These are phyloP conservation scores for Pseudogymnoascus sp. DNA, from an alignment of 2,329 filamentous ascomycete species.

Conservation along the genomic window DNA sequence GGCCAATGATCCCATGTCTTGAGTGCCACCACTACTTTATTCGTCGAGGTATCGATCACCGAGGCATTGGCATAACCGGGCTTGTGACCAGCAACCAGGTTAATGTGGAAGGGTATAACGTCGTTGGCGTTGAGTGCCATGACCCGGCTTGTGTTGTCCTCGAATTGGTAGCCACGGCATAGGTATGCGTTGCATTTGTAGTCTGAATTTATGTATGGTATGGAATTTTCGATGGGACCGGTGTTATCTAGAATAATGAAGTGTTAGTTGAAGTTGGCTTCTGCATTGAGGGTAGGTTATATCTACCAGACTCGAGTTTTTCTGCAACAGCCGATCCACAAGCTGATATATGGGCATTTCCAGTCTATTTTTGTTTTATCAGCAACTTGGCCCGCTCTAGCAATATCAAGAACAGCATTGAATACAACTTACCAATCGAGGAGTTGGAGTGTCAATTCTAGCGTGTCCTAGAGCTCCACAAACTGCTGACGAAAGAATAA, in stretches of 20 bases:
- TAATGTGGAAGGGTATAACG: slow-evolving; percentile 24
- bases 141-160: slow-evolving; percentile 35
- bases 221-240: background rate
- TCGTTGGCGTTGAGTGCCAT: slow-evolving; percentile 36
- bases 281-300: background rate
- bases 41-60: background rate
- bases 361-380: background rate
- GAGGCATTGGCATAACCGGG: background rate
- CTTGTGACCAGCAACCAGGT: slow-evolving; percentile 29
- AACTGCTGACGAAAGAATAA: background rate
- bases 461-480: background rate
- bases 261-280: background rate
- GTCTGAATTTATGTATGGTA: background rate
- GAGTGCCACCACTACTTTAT: background rate
- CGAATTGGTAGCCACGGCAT: slow-evolving; percentile 38
- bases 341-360: background rate
- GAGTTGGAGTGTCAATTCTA: background rate
- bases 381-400: background rate
- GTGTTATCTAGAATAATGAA: background rate
- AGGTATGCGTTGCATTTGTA: slow-evolving; percentile 33
- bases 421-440: background rate
- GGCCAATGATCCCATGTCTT: background rate
- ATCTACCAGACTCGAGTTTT: background rate
- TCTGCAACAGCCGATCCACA: background rate
- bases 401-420: background rate